Conservation (phyloP, 2,329 filamentous ascomycete species). For the Sporothrix luriei region DNA sequence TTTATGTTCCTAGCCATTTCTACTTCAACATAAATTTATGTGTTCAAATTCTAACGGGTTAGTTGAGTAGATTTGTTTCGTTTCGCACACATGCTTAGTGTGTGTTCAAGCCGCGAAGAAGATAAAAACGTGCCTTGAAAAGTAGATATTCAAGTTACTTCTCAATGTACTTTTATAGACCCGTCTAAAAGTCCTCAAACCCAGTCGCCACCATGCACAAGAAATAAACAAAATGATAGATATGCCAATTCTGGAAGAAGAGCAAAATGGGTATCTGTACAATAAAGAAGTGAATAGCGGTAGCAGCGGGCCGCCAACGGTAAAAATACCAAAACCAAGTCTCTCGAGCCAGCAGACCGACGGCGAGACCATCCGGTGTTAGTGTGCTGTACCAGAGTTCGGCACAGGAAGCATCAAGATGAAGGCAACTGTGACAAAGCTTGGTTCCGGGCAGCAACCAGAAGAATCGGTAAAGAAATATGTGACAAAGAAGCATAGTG, state of each 20-base stretch:
- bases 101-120: too few species aligned
- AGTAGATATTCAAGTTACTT: background rate
- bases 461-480: background rate
- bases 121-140: background rate
- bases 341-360: too few species aligned
- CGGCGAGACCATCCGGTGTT: background rate
- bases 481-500: background rate
- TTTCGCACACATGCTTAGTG: too few species aligned
- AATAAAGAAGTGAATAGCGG: conserved; percentile 15
- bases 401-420: background rate
- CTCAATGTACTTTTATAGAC: background rate
- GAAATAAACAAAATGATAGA: background rate
- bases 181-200: background rate
- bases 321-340: background rate
- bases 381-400: background rate
- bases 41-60: too few species aligned
- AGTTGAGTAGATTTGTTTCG: too few species aligned
- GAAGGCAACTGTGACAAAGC: background rate
- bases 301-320: background rate
- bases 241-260: conserved; percentile 10
- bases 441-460: background rate
- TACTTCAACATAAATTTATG: too few species aligned
- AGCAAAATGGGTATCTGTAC: conserved; percentile 24
- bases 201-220: background rate
- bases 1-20: too few species aligned